phyloP scores from a whole-genome alignment of 208 protist genomes.

The Trypanosoma lewisi region DNA sequence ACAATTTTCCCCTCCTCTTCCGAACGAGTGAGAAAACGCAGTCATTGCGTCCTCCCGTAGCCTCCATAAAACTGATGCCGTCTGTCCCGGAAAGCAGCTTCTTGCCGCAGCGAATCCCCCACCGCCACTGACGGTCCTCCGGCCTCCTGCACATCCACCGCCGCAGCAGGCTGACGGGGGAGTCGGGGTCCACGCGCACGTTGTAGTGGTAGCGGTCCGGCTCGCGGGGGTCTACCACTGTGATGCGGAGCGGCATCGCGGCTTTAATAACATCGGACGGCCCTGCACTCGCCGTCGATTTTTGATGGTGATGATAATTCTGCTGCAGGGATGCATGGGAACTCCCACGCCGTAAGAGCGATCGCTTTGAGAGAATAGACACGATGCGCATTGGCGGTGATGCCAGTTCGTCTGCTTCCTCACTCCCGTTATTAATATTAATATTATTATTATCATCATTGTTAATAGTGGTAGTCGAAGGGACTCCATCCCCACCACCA shows the following conservation, averaged over 20 bases:
- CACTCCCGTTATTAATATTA: too few species aligned
- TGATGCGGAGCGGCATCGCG: slow-evolving; percentile 63
- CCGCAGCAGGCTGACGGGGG: slow-evolving; percentile 38
- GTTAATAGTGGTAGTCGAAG: too few species aligned
- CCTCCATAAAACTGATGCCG: slow-evolving; percentile 35
- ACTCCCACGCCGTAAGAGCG: too few species aligned
- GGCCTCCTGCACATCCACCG: slow-evolving; percentile 40
- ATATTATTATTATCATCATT: too few species aligned
- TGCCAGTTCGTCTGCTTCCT: too few species aligned
- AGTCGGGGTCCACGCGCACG: slow-evolving; percentile 45
- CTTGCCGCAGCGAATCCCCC: slow-evolving; percentile 33
- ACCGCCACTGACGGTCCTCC: slow-evolving; percentile 1
- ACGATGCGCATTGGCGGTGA: neutral
- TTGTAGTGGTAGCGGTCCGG: slow-evolving; percentile 38
- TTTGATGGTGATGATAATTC: too few species aligned
- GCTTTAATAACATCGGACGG: too few species aligned
- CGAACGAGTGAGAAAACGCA: slow-evolving; percentile 42
- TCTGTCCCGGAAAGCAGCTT: slow-evolving; percentile 24
- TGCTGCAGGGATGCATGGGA: too few species aligned
- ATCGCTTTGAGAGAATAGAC: too few species aligned
- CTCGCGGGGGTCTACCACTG: slow-evolving; percentile 42
- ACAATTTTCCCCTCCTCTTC: slow-evolving; percentile 3
- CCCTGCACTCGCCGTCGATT: too few species aligned
- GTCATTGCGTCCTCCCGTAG: slow-evolving; percentile 50
- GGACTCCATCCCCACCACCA: neutral